These are phyloP conservation scores for Aristolochia californica DNA, from an alignment of 164 flowering plant species.

Conservation along the genomic window DNA sequence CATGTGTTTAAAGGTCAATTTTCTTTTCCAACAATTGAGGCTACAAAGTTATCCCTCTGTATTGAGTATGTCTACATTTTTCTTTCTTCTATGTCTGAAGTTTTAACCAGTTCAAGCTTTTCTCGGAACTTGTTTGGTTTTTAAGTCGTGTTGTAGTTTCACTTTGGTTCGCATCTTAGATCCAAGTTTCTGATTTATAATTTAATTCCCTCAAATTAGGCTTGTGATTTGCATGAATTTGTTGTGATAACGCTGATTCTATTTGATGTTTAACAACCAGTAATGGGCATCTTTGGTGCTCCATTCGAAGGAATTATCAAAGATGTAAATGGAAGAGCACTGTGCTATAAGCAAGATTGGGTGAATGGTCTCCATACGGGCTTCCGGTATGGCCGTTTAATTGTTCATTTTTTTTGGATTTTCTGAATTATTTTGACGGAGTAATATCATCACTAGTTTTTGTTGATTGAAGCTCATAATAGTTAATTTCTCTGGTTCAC, in stretches of 20 bases:
- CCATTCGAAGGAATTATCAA: conserved; percentile 43
- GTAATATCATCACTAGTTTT: background rate
- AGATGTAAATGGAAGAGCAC: conserved; percentile 37
- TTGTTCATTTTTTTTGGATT: background rate
- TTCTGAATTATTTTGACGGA: background rate
- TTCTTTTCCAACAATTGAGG: no score
- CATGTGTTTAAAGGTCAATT: no score
- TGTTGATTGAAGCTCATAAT: background rate
- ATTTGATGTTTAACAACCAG: conserved; percentile 9
- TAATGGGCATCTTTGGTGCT: conserved; percentile 16
- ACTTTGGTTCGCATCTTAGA: no score
- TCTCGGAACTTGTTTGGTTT: no score
- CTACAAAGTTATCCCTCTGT: no score
- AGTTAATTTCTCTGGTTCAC: background rate
- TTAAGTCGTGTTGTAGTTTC: no score
- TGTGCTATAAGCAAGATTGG: conserved; percentile 55
- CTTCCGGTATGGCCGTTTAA: conserved; percentile 19
- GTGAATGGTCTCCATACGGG: conserved; percentile 22
- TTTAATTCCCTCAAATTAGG: no score
- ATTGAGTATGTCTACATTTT: no score
- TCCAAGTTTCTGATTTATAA: no score
- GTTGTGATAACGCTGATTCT: background rate
- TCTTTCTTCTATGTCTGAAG: no score
- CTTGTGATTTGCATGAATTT: no score
- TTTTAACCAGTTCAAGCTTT: no score